A percentile compares a stretch with the other conserved stretches of the same genome.
Conservation (phyloP, 164 flowering plant species). For the Saururus chinensis region DNA sequence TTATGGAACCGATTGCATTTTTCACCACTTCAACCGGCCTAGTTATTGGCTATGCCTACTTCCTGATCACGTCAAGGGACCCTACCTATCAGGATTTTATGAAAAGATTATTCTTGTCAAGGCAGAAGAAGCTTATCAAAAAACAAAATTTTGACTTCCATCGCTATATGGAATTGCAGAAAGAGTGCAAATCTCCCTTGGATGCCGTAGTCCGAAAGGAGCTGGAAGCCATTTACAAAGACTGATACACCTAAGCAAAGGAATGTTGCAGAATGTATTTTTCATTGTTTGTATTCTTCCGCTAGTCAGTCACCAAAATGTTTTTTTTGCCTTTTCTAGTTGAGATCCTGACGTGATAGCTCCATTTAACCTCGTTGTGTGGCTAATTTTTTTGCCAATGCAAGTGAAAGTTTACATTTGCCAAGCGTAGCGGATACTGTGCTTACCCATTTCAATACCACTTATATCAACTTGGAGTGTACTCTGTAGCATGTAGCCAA, state of each 20-base stretch:
- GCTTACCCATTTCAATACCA: too few relatives aligned
- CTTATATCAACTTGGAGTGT: too few relatives aligned
- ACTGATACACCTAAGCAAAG: background rate
- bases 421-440: too few relatives aligned
- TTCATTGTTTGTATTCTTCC: background rate
- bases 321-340: too few relatives aligned
- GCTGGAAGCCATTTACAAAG: slow-evolving; percentile 1
- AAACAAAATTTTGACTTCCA: slow-evolving; percentile 44
- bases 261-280: background rate
- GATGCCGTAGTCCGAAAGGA: slow-evolving; percentile 7
- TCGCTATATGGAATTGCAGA: slow-evolving; percentile 54
- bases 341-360: background rate
- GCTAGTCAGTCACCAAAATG: background rate
- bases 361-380: too few relatives aligned
- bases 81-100: slow-evolving; percentile 79
- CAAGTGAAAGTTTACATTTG: too few relatives aligned
- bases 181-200: slow-evolving; percentile 38
- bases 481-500: too few relatives aligned
- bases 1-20: slow-evolving; percentile 89
- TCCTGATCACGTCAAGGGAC: slow-evolving; percentile 70
- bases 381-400: too few relatives aligned
- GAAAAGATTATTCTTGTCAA: slow-evolving; percentile 66
- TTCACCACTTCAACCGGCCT: slow-evolving; percentile 61
- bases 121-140: slow-evolving; percentile 68
- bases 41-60: slow-evolving; percentile 73